Conservation (phyloP, 2,329 filamentous ascomycete genomes). For the Fusarium tupiense region DNA sequence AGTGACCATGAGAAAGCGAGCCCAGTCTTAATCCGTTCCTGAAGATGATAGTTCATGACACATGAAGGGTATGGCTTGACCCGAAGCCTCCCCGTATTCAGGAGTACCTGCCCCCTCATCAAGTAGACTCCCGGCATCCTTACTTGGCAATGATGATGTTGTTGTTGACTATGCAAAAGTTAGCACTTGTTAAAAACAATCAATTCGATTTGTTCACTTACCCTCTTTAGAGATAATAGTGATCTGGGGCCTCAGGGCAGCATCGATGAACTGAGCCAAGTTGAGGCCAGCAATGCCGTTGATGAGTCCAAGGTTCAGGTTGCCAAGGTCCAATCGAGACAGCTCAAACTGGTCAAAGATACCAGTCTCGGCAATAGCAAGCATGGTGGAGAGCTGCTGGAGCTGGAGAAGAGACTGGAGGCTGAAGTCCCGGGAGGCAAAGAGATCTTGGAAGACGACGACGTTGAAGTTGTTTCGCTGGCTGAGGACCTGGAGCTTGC, state of each 20-base stretch:
- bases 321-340: slow-evolving; percentile 38
- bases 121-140: neutral
- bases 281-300: slow-evolving; percentile 41
- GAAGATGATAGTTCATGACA: neutral
- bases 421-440: slow-evolving; percentile 54
- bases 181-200: neutral
- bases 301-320: slow-evolving; percentile 46
- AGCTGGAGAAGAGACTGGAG: slow-evolving; percentile 53
- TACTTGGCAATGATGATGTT: slow-evolving; percentile 9
- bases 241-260: slow-evolving; percentile 43
- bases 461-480: slow-evolving; percentile 58
- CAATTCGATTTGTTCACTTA: neutral
- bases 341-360: slow-evolving; percentile 46
- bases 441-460: slow-evolving; percentile 53
- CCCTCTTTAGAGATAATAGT: slow-evolving; percentile 41
- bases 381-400: slow-evolving; percentile 53
- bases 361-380: slow-evolving; percentile 46
- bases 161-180: slow-evolving; percentile 11
- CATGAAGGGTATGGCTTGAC: slow-evolving; percentile 12
- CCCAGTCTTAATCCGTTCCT: neutral
- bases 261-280: slow-evolving; percentile 45
- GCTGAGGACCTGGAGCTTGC: slow-evolving; percentile 52
- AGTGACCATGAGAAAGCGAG: neutral
- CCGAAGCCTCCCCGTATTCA: slow-evolving; percentile 4
- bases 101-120: slow-evolving; percentile 31